phyloP scores from a whole-genome alignment of 495 filamentous ascomycete genomes.

The Neurospora sp. region DNA sequence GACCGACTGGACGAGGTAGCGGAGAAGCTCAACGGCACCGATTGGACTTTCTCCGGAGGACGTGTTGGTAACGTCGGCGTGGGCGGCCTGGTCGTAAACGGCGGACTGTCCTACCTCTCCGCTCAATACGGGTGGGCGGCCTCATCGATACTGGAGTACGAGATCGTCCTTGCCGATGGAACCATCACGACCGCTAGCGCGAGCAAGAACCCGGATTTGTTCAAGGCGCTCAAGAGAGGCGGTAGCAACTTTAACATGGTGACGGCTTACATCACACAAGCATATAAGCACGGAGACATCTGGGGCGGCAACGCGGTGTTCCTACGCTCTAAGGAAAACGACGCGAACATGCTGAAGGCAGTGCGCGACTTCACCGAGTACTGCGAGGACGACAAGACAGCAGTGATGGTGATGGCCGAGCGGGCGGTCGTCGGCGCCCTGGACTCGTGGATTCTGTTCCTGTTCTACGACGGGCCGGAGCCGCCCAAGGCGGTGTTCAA shows the following conservation, averaged over 20 bases:
- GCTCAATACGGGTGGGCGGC: constrained; percentile 49
- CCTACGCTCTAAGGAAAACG: constrained; percentile 28
- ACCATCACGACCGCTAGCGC: constrained; percentile 40
- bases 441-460: constrained; percentile 49
- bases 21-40: constrained; percentile 31
- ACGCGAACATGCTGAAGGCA: constrained; percentile 32
- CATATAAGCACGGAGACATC: constrained; percentile 36
- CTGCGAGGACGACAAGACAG: constrained; percentile 45
- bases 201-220: constrained; percentile 31
- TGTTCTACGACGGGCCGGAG: constrained; percentile 52
- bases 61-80: constrained; percentile 38
- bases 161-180: constrained; percentile 47
- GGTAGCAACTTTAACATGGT: constrained; percentile 44
- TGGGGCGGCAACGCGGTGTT: constrained; percentile 48
- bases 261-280: constrained; percentile 38
- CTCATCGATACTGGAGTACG: constrained; percentile 43
- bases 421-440: constrained; percentile 31
- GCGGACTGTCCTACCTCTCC: constrained; percentile 41
- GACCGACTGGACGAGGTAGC: constrained; percentile 44
- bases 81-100: constrained; percentile 32
- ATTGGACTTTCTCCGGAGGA: constrained; percentile 41
- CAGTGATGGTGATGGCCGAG: constrained; percentile 46
- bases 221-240: constrained; percentile 36
- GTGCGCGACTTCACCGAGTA: constrained; percentile 47
- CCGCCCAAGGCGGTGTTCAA: constrained; percentile 45